These are phyloP conservation scores for Exophiala lecanii-corni DNA, from an alignment of 2,329 filamentous ascomycete genomes.

Conservation along the genomic window DNA sequence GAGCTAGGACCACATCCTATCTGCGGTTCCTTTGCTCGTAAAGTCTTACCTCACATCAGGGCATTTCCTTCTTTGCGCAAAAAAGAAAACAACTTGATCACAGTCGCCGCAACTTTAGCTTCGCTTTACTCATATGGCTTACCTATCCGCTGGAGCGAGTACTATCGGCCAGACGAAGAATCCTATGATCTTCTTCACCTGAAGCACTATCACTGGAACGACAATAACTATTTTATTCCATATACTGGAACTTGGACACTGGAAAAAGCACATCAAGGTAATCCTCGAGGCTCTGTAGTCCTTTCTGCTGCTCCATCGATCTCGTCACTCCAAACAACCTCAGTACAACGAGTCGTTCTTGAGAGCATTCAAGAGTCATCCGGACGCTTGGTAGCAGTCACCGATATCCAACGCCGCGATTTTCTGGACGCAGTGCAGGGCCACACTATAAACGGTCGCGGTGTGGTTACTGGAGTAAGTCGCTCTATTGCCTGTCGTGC, in stretches of 20 bases:
- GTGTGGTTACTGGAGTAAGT: constrained; percentile 44
- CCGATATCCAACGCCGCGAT: constrained; percentile 39
- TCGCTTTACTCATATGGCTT: constrained; percentile 60
- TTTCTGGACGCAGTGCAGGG: constrained; percentile 38
- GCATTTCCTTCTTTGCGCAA: constrained; percentile 59
- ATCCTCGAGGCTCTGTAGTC: background rate
- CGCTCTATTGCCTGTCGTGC: no score
- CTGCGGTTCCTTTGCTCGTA: constrained; percentile 61
- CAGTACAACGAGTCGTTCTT: constrained; percentile 32
- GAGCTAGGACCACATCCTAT: constrained; percentile 73
- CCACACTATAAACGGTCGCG: constrained; percentile 42
- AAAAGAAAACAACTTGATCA: constrained; percentile 61
- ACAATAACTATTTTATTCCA: constrained; percentile 45
- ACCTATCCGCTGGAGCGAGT: constrained; percentile 66
- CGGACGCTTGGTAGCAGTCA: constrained; percentile 34
- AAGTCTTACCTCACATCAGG: constrained; percentile 53
- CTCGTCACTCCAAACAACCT: constrained; percentile 9
- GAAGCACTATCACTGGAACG: constrained; percentile 37
- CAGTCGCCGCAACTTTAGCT: constrained; percentile 54
- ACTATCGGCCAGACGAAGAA: constrained; percentile 53
- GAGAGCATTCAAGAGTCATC: constrained; percentile 29
- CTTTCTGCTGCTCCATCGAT: background rate
- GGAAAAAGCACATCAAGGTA: constrained; percentile 49
- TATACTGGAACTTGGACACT: constrained; percentile 67
- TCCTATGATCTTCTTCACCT: constrained; percentile 33